These are phyloP conservation scores for Globisporangium echinulatum DNA, from an alignment of 352 stramenopile species.

Conservation along the genomic window DNA sequence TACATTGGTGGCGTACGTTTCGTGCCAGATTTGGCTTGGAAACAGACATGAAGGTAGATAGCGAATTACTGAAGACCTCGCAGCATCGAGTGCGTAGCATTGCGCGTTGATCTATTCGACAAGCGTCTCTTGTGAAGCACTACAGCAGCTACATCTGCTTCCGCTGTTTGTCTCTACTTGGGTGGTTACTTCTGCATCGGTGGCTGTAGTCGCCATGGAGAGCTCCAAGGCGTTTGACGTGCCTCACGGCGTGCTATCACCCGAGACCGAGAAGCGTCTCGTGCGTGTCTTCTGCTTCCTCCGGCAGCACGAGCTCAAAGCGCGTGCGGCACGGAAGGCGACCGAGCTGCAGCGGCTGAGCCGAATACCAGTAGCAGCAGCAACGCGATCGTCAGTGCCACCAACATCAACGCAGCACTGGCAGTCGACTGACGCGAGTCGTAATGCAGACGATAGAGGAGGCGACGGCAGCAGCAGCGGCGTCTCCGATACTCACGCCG, in stretches of 20 bases:
- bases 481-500: conserved; percentile 5
- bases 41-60: too few relatives aligned
- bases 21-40: too few relatives aligned
- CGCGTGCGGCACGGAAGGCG: conserved; percentile 25
- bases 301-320: conserved; percentile 52
- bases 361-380: background rate
- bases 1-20: too few relatives aligned
- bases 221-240: conserved; percentile 14
- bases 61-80: too few relatives aligned
- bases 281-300: conserved; percentile 47
- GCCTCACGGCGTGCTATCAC: conserved; percentile 21
- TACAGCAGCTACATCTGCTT: too few relatives aligned
- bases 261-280: conserved; percentile 38
- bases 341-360: conserved; percentile 24
- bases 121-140: too few relatives aligned
- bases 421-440: background rate
- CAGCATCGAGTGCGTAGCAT: too few relatives aligned
- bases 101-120: too few relatives aligned
- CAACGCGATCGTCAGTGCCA: background rate
- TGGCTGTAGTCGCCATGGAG: conserved; percentile 9
- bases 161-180: too few relatives aligned
- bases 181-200: background rate
- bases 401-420: too few relatives aligned
- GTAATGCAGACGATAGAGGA: background rate
- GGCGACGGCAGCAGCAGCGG: conserved; percentile 9